A percentile compares a stretch with the other conserved stretches of the same genome.
Conservation (phyloP, 345 rosid species). For the Pseudoturritis turrita region DNA sequence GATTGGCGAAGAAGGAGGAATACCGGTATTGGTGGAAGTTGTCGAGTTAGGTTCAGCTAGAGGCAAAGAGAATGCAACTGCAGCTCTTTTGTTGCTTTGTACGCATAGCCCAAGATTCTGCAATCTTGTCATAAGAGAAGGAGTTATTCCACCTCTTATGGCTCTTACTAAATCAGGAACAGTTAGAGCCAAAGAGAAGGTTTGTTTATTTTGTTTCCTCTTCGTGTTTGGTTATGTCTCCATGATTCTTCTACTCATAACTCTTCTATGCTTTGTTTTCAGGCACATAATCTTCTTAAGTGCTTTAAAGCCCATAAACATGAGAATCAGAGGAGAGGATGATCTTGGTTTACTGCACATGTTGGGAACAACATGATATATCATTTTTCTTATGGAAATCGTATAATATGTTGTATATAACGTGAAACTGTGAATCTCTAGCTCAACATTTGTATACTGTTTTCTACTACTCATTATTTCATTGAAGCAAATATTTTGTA, state of each 20-base stretch:
- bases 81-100: slow-evolving; percentile 87
- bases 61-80: slow-evolving; percentile 93
- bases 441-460: not conserved
- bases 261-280: slow-evolving; percentile 15
- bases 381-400: not conserved
- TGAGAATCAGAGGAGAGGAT: slow-evolving; percentile 54
- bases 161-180: slow-evolving; percentile 87
- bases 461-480: not conserved
- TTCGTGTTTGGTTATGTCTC: not conserved
- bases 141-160: slow-evolving; percentile 91
- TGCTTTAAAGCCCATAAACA: slow-evolving; percentile 60
- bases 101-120: slow-evolving; percentile 53
- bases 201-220: slow-evolving; percentile 4
- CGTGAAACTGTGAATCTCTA: not conserved
- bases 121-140: slow-evolving; percentile 77
- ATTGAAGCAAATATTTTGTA: not conserved
- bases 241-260: not conserved
- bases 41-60: slow-evolving; percentile 91
- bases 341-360: slow-evolving; percentile 17
- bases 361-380: not conserved
- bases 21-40: slow-evolving; percentile 84
- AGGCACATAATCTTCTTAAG: slow-evolving; percentile 80
- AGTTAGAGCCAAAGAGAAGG: slow-evolving; percentile 92
- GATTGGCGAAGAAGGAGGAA: slow-evolving; percentile 79
- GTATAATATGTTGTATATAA: not conserved